Percentiles rank a stretch among this genome's conserved stretches.
These are phyloP conservation scores for Aspergillus avenaceus DNA, from an alignment of 495 filamentous ascomycete genomes.

Conservation along the genomic window DNA sequence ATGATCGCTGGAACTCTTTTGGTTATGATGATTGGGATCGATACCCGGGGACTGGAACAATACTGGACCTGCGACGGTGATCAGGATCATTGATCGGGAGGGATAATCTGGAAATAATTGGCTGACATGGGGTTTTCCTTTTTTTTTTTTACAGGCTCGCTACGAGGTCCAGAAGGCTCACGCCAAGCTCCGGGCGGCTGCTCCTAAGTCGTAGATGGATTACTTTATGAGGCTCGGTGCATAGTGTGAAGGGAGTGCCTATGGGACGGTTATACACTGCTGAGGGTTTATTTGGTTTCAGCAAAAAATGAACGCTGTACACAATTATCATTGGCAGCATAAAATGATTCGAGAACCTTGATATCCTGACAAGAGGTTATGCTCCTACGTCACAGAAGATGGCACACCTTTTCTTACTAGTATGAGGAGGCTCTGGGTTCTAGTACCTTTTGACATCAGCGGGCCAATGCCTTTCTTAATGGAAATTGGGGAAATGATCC, in stretches of 20 bases:
- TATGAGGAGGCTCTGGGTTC: slow-evolving; percentile 2
- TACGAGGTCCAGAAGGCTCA: slow-evolving; percentile 94
- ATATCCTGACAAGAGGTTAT: slow-evolving; percentile 30
- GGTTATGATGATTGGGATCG: too few relatives aligned
- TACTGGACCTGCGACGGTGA: slow-evolving; percentile 1
- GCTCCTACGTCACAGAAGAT: slow-evolving; percentile 5
- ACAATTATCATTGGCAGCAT: slow-evolving; percentile 44
- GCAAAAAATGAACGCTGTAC: slow-evolving; percentile 44
- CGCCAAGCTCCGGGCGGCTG: slow-evolving; percentile 65
- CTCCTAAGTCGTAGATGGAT: slow-evolving; percentile 50
- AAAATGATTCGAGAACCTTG: slow-evolving; percentile 48
- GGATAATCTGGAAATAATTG: too few relatives aligned
- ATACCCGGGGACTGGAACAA: background rate
- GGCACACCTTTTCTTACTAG: slow-evolving; percentile 3
- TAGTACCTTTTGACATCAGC: slow-evolving; percentile 7
- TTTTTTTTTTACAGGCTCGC: slow-evolving; percentile 71
- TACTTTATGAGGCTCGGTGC: slow-evolving; percentile 43
- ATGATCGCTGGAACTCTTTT: background rate
- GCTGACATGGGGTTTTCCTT: slow-evolving; percentile 17
- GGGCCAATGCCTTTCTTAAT: slow-evolving; percentile 3
- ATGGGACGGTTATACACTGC: slow-evolving; percentile 45
- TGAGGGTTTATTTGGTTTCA: slow-evolving; percentile 34
- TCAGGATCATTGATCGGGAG: too few relatives aligned
- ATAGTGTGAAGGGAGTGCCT: slow-evolving; percentile 46
- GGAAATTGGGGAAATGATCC: slow-evolving; percentile 8